These are phyloP conservation scores for Entophlyctis luteolus DNA, from an alignment of 192 early-diverging fungal genomes.

Conservation along the genomic window DNA sequence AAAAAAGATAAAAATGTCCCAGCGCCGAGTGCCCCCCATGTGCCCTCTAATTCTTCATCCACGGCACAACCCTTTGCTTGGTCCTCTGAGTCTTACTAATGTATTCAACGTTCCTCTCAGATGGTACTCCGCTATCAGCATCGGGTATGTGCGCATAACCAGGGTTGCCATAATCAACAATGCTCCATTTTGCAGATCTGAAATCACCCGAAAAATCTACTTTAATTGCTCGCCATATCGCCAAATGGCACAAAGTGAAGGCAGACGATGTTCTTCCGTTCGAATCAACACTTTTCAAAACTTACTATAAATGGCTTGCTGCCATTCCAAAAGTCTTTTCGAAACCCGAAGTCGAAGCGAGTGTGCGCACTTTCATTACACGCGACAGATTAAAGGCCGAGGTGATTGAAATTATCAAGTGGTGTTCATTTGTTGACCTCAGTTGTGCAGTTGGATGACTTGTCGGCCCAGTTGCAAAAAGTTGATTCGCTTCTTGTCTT, in stretches of 20 bases:
- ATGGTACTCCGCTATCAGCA: slow-evolving; percentile 28
- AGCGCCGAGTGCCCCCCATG: too few relatives aligned
- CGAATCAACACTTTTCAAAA: slow-evolving; percentile 59
- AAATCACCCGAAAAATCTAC: slow-evolving; percentile 50
- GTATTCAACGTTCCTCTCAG: too few relatives aligned
- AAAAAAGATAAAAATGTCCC: too few relatives aligned
- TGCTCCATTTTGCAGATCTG: slow-evolving; percentile 1
- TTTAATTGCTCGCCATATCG: slow-evolving; percentile 75
- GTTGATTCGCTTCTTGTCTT: slow-evolving; percentile 80
- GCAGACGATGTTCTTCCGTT: slow-evolving; percentile 30
- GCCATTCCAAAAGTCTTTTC: slow-evolving; percentile 16
- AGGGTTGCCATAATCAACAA: slow-evolving; percentile 43
- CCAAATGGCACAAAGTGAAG: slow-evolving; percentile 74
- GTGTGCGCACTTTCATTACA: slow-evolving; percentile 14
- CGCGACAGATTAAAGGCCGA: slow-evolving; percentile 4
- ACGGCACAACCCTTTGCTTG: not conserved
- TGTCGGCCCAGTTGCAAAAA: slow-evolving; percentile 41
- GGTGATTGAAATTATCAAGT: not conserved
- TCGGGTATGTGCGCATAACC: slow-evolving; percentile 49
- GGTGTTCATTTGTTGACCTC: not conserved
- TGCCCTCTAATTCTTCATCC: not conserved
- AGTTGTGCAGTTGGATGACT: not conserved
- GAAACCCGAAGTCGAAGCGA: slow-evolving; percentile 9
- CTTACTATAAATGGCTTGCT: slow-evolving; percentile 69
- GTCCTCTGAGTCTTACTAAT: too few relatives aligned